Evolutionary conservation across 805 yeast genomes (phyloP), one percentile per base, ranked within the genome.

Genomic region (Candida ortonii): DNA sequence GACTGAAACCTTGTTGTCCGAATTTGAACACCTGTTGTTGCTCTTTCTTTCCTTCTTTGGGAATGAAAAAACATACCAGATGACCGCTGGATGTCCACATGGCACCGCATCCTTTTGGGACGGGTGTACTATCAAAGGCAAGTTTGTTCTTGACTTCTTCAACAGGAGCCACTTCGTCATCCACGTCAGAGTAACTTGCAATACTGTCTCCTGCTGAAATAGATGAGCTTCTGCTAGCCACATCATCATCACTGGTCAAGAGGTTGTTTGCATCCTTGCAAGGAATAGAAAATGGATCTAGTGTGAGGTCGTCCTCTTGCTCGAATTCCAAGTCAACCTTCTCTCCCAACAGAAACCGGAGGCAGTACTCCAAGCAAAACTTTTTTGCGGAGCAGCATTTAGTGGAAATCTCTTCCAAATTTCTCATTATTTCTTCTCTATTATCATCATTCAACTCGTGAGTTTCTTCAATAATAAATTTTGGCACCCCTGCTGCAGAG

Each of bases 71-170:
- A 52, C 95, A 85, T 1, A 89, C 81, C 32, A 89, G 63, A 39
- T 76, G 76, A 0, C 96, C 96, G 3, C 76, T 71, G 9, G 77
- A 71, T 0, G 94, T 70, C 96, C 96, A 89, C 1, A 76, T 66
- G 0, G 95, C 96, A 7, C 96, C 96, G 64, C 96, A 89, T 7
- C 88, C 93, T 52, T 85, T 88, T 0, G 97, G 96, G 10, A 89
- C 71, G 0, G 97, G 97, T 0, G 95, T 85, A 25, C 86, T 80
- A 52, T 86, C 95, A 50, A 78, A 73, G 4, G 67, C 50, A 1
- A 65, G 62, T 19, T 50, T 52, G 14, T 49, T 28, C 12, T 16
- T 34, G 7, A 33, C 16, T 9, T 28, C 32, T 5, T 23, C 28
- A 2, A 17, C 25, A n/a, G 45, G 34, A 7, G 33, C 44, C 2